These are phyloP conservation scores for Chrysosporium queenslandicum DNA, from an alignment of 2,329 filamentous ascomycete genomes.

Conservation along the genomic window DNA sequence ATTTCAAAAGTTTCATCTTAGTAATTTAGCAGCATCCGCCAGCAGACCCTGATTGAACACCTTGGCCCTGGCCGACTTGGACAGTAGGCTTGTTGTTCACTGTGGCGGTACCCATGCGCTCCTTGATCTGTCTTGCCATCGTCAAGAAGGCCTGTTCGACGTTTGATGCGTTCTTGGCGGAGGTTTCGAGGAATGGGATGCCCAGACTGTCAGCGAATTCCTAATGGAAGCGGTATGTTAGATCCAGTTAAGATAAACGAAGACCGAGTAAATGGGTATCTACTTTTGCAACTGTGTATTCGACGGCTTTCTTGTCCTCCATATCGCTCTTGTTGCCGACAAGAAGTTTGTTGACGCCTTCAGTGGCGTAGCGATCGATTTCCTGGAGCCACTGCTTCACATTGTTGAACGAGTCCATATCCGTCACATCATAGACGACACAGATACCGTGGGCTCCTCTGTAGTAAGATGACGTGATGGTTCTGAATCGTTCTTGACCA, in stretches of 20 bases:
- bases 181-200: conserved; percentile 99
- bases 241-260: neutral
- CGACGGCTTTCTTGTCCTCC: conserved; percentile 99
- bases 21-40: conserved; percentile 76
- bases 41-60: conserved; percentile 76
- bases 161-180: conserved; percentile 98
- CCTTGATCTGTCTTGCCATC: conserved; percentile 99
- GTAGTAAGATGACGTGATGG: conserved; percentile 99
- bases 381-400: conserved; percentile 99
- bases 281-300: conserved; percentile 99
- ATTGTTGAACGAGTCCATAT: conserved; percentile 99
- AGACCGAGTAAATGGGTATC: conserved; percentile 7
- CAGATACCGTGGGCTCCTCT: conserved; percentile 98
- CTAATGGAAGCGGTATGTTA: conserved; percentile 40
- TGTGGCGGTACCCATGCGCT: conserved; percentile 94
- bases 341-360: conserved; percentile 98
- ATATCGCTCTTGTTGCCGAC: conserved; percentile 99
- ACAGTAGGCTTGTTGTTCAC: conserved; percentile 99
- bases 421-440: conserved; percentile 99
- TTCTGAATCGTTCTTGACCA: conserved; percentile 98
- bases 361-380: conserved; percentile 97
- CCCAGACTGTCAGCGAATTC: conserved; percentile 98
- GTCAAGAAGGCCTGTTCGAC: conserved; percentile 99
- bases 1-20: conserved; percentile 8
- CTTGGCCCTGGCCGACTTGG: conserved; percentile 88